Conservation (phyloP, 2,329 filamentous ascomycete genomes). For the Alternaria gansuensis region DNA sequence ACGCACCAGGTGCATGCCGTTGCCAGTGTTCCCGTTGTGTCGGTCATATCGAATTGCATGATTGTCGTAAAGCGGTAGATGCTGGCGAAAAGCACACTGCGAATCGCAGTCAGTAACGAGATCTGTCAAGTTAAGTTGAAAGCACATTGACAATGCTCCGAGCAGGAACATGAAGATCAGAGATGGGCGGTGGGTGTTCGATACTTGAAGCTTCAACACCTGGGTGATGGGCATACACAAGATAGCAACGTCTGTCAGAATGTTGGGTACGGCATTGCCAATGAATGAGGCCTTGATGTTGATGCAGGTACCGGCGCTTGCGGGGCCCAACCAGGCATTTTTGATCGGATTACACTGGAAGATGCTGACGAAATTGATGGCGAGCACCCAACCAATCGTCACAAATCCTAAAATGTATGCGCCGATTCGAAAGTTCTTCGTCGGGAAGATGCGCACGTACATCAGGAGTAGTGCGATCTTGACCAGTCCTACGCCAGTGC, state of each 20-base stretch:
- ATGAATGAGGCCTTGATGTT: constrained; percentile 62
- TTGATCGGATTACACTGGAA: constrained; percentile 63
- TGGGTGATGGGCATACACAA: constrained; percentile 59
- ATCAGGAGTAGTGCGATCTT: constrained; percentile 62
- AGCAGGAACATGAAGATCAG: constrained; percentile 58
- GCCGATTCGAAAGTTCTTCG: constrained; percentile 56
- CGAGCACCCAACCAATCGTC: constrained; percentile 59
- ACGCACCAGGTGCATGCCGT: constrained; percentile 28
- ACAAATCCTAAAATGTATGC: constrained; percentile 56
- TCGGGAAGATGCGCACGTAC: constrained; percentile 64
- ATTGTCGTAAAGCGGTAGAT: constrained; percentile 28
- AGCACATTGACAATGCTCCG: constrained; percentile 54
- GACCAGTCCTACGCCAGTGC: constrained; percentile 60
- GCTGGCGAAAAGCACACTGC: constrained; percentile 29
- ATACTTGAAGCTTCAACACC: constrained; percentile 59
- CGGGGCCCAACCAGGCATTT: constrained; percentile 59
- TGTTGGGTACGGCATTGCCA: constrained; percentile 60
- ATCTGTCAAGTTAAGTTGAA: neutral
- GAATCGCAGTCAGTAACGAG: constrained; percentile 11
- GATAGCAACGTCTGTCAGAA: constrained; percentile 59
- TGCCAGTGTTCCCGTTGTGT: constrained; percentile 24
- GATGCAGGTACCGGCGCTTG: constrained; percentile 59
- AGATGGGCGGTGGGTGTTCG: constrained; percentile 55
- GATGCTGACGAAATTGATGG: constrained; percentile 60
- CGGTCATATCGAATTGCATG: constrained; percentile 23